Base-by-base conservation (phyloP, 352 stramenopile species). In the Blastocystis sp. region DNA sequence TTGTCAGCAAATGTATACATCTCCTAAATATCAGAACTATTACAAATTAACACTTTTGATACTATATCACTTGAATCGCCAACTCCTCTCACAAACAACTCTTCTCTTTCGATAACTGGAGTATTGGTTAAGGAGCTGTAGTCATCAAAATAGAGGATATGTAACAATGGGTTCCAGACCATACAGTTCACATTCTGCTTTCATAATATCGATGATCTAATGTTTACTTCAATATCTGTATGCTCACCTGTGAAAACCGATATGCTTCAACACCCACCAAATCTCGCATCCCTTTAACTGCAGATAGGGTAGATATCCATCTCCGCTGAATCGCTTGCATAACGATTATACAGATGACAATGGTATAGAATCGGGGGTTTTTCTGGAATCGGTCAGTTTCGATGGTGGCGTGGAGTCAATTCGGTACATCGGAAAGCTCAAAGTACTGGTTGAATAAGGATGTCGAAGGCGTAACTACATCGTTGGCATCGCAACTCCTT, bases 1-100 rank as follows among this genome's bases (percentile, higher is more conserved):
- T 87, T 87, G 43, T 87, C 77, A 42, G 12, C 4, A 43, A 87
- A 87, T 21, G 59, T 65, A 29, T 87, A 87, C 77, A 87, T 78
- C 29, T 87, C 77, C 77, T 87, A 77, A n/a, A 57, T 16, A 21
- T 74, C 16, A 66, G 21, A 51, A 19, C 16, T 2, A 11, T 43
- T 9, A 27, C 2, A 37, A 75, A 61, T 16, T 27, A 7, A 9
- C 21, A 77, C 77, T 51, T 87, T 87, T 29, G 39, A 46, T 42
- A 78, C 65, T 74, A 87, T 87, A 37, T 87, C 77, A 24, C 52
- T 77, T 16, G 54, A 49, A 27, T 58, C 54, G 1, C 77, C 77
- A 51, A 87, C 77, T 21, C 37, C 39, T 19, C 65, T 14, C n/a
- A 27, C 21, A 77, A 87, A 87, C 1, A 87, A 39, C n/a, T 74